Evolutionary conservation across 1,284 basidiomycete species (phyloP).

Genomic region (Anthracocystis setariae): DNA sequence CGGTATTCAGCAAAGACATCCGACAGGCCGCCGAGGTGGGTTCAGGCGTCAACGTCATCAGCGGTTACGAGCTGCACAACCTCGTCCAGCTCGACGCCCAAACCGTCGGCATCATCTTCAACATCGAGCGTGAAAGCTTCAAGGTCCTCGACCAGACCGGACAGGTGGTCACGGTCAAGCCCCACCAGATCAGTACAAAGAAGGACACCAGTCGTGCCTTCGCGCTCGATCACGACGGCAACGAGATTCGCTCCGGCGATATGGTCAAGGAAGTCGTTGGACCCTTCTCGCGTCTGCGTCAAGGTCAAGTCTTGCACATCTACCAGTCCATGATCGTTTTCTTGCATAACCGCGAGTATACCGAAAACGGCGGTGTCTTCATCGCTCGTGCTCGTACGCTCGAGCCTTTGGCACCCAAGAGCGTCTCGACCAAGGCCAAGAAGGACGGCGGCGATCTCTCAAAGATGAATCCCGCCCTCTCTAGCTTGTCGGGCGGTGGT

Average conservation of each 20-base stretch:
- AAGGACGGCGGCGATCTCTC: constrained; percentile 76
- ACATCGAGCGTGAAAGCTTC: constrained; percentile 94
- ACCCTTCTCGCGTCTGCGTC: constrained; percentile 78
- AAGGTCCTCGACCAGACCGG: constrained; percentile 95
- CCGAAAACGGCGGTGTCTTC: constrained; percentile 93
- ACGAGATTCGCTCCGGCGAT: constrained; percentile 80
- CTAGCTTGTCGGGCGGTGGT: constrained; percentile 50
- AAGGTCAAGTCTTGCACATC: constrained; percentile 91
- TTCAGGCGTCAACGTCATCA: constrained; percentile 85
- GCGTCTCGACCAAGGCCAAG: constrained; percentile 60
- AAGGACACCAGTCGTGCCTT: constrained; percentile 84
- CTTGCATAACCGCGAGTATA: constrained; percentile 88
- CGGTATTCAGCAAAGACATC: constrained; percentile 96
- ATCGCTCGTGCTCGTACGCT: constrained; percentile 74
- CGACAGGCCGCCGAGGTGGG: constrained; percentile 97
- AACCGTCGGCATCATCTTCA: constrained; percentile 96
- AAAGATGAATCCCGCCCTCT: constrained; percentile 91
- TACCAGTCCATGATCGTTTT: constrained; percentile 95
- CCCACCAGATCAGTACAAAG: constrained; percentile 89
- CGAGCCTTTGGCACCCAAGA: constrained; percentile 78
- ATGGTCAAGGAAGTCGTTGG: constrained; percentile 93
- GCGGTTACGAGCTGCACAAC: constrained; percentile 94
- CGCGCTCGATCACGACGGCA: constrained; percentile 87
- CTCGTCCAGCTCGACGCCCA: constrained; percentile 93
- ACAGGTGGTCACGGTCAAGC: constrained; percentile 81